Evolutionary conservation across 208 protist species (phyloP).

Genomic region (Trichomonas gallinae): DNA sequence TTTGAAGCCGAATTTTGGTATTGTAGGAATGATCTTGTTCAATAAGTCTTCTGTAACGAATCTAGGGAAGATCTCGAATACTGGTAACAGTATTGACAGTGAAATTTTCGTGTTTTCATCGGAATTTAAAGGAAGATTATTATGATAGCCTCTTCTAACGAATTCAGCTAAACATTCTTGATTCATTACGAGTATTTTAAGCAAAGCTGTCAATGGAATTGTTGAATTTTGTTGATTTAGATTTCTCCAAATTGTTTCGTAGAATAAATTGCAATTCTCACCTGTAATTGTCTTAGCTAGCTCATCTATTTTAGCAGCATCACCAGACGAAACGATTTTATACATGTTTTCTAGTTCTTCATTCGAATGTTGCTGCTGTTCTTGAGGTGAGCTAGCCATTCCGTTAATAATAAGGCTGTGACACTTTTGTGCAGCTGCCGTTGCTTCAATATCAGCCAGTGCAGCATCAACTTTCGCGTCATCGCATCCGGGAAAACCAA

Average conservation of each 20-base stretch:
- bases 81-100: background rate
- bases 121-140: background rate
- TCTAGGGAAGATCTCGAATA: background rate
- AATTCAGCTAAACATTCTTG: background rate
- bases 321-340: background rate
- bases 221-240: background rate
- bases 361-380: background rate
- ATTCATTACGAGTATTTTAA: background rate
- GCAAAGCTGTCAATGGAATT: background rate
- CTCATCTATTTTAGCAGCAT: background rate
- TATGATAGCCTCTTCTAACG: background rate
- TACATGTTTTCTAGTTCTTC: background rate
- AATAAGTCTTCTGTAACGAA: background rate
- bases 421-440: background rate
- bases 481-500: background rate
- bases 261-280: background rate
- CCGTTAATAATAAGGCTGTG: background rate
- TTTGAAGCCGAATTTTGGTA: background rate
- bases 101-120: background rate
- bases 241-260: background rate
- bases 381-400: background rate
- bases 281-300: background rate
- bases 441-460: background rate
- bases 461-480: background rate
- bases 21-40: background rate